A percentile compares a stretch with the other conserved stretches of the same genome.
Conservation (phyloP, 2,329 filamentous ascomycete genomes). For the Rhynchosporium secalis region DNA sequence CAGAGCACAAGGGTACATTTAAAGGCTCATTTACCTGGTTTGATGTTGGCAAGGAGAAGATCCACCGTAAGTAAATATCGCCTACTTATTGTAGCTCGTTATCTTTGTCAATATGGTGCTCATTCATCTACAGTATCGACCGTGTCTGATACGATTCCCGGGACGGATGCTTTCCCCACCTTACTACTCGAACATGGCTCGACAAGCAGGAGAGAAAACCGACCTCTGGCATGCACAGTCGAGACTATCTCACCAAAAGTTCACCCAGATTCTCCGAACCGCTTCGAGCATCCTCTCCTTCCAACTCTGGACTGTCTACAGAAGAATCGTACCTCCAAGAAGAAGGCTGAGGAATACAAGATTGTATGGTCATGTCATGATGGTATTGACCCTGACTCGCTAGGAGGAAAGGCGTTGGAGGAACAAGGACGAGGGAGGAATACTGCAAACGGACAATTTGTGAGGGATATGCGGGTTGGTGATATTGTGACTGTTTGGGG, state of each 20-base stretch:
- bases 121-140: conserved; percentile 2
- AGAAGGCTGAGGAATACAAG: conserved; percentile 43
- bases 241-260: conserved; percentile 20
- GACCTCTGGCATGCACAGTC: conserved; percentile 13
- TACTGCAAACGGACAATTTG: conserved; percentile 56
- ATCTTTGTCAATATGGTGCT: not conserved
- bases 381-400: conserved; percentile 49
- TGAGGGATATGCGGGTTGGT: conserved; percentile 56
- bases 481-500: conserved; percentile 64
- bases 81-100: no score
- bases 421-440: conserved; percentile 50
- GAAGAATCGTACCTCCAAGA: conserved; percentile 50
- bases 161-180: not conserved
- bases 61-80: conserved; percentile 43
- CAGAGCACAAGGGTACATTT: conserved; percentile 44
- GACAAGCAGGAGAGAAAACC: not conserved
- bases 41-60: conserved; percentile 59
- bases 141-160: not conserved
- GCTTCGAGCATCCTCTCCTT: conserved; percentile 45
- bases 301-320: conserved; percentile 41
- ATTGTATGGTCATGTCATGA: conserved; percentile 56
- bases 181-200: conserved; percentile 5
- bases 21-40: conserved; percentile 61
- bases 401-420: conserved; percentile 41
- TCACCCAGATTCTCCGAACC: not conserved